Evolutionary conservation across 176 grass and related monocot species (phyloP).

Genomic region (Eleusine coracana): DNA sequence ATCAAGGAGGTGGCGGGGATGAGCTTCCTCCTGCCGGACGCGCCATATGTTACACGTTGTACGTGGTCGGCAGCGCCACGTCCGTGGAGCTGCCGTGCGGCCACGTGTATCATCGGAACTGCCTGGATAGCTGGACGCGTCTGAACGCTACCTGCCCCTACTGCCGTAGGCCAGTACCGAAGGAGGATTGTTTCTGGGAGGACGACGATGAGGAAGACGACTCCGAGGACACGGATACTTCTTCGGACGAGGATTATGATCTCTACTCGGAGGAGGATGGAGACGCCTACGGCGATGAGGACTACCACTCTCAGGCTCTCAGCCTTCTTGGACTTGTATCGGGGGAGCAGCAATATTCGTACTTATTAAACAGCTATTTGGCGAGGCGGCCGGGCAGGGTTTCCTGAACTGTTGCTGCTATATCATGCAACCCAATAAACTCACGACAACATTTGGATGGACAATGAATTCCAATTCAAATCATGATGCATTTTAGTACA

Average conservation of each 20-base stretch:
- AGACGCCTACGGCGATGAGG: background rate
- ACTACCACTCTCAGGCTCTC: background rate
- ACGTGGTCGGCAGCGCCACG: background rate
- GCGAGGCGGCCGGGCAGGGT: too few species aligned
- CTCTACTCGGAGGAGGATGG: background rate
- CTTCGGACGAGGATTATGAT: too few species aligned
- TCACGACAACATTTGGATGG: background rate
- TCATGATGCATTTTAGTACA: background rate
- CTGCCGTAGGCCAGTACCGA: background rate
- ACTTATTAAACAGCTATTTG: too few species aligned
- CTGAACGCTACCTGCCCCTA: background rate
- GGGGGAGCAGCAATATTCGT: too few species aligned
- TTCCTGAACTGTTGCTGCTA: background rate
- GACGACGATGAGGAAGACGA: background rate
- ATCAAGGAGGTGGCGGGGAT: slow-evolving; percentile 4
- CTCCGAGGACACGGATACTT: too few species aligned
- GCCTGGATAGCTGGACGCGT: background rate
- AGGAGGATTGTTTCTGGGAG: background rate
- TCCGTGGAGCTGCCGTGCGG: background rate
- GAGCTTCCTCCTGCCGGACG: background rate
- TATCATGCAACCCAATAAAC: background rate
- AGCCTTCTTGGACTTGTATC: background rate
- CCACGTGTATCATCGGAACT: slow-evolving; percentile 10
- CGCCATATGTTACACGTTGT: background rate
- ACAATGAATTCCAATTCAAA: background rate